Percentiles rank a stretch among this genome's conserved stretches.
phyloP scores from a whole-genome alignment of 257 asterid species.

The Echium plantagineum region DNA sequence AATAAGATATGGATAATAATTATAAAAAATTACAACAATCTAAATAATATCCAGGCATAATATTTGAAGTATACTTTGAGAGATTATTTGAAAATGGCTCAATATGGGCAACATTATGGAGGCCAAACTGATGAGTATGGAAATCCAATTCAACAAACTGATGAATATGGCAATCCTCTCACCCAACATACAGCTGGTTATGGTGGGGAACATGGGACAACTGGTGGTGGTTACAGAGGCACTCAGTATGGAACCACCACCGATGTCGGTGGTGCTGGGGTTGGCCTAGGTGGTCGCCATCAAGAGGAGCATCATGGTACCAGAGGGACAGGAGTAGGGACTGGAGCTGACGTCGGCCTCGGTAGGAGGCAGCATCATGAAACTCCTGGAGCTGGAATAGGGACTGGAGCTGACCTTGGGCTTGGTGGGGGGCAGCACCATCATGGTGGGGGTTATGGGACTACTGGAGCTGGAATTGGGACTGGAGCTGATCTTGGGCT shows the following conservation, averaged over 20 bases:
- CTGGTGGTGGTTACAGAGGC: background rate
- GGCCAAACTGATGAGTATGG: slow-evolving; percentile 50
- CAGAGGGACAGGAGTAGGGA: slow-evolving; percentile 5
- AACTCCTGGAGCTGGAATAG: background rate
- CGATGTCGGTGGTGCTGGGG: no score
- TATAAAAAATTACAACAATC: no score
- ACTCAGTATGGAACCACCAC: slow-evolving; percentile 3
- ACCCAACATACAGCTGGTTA: background rate
- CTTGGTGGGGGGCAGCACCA: no score
- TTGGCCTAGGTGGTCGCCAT: background rate
- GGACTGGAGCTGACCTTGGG: background rate
- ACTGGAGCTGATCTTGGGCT: background rate
- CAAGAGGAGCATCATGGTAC: no score
- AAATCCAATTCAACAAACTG: slow-evolving; percentile 32
- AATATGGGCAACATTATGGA: slow-evolving; percentile 4
- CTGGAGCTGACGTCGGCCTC: slow-evolving; percentile 4
- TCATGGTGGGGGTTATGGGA: background rate
- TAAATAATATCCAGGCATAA: no score
- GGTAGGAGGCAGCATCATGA: background rate
- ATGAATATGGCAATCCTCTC: slow-evolving; percentile 20
- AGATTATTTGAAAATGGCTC: no score
- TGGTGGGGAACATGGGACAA: background rate
- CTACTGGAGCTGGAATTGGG: background rate
- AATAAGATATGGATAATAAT: no score
- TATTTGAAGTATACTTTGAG: no score